Base-by-base conservation (phyloP, 768 basidiomycete genomes). In the Amanita pseudoporphyria region DNA sequence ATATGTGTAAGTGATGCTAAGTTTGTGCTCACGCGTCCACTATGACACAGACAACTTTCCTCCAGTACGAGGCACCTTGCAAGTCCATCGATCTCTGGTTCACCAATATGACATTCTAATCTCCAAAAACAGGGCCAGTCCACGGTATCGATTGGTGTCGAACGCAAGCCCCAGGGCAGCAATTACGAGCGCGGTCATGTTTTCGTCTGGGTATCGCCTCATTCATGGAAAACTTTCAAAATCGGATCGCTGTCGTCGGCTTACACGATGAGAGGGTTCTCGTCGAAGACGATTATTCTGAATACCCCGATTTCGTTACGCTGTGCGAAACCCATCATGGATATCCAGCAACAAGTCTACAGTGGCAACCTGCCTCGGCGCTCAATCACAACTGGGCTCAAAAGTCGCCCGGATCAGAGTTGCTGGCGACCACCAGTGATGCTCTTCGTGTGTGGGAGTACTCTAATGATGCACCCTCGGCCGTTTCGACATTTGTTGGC, bases 351-450 rank as follows among this genome's bases (percentile, higher is more conserved):
- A 97, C 93, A 12, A 86, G 82, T 63, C 67, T 97, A 42, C 91
- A 87, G 59, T 98, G 93, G 88, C 92, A 96, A 56, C 96, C 96
- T 14, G 74, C 77, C 3, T 76, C 78, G 22, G 73, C 87, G 18
- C 67, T 73, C 26, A 74, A 71, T 38, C 77, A 79, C 61, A 63
- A 71, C 37, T 88, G 88, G 86, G 71, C 78, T 5, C 79, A 81
- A 64, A 87, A 83, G 63, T 72, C 76, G 3, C 66, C 73, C 6
- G 67, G 69, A 42, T 74, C 86, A 41, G 96, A 99, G 65, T 67
- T 96, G 41, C 71, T 99, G 7, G 95, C 95, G 9, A 95, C 92
- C 5, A 95, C 92, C 0, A 91, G 90, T 22, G 96, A 98, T 66
- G 90, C 90, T 42, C 64, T 99, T 58, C 74, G 93, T 56, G 78